phyloP scores from a whole-genome alignment of 805 yeast genomes.

The Ogataea angusta region DNA sequence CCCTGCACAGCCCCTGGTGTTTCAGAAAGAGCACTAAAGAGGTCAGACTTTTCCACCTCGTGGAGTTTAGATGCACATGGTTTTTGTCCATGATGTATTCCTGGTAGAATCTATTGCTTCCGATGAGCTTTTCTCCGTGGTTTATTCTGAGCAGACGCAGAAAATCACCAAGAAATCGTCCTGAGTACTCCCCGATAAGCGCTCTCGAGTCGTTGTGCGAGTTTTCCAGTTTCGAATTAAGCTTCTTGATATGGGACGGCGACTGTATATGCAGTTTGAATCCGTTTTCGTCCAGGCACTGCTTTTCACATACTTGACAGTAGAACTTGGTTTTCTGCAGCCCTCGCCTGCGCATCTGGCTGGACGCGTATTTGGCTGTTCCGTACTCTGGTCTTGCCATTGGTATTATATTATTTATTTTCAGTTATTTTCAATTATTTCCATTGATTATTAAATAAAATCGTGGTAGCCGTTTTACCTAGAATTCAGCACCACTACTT shows the following conservation, averaged over 20 bases:
- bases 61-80: constrained; percentile 89
- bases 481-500: too few species aligned
- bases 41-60: constrained; percentile 71
- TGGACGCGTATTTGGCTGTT: constrained; percentile 67
- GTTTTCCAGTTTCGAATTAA: constrained; percentile 41
- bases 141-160: constrained; percentile 54
- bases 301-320: constrained; percentile 90
- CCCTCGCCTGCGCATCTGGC: constrained; percentile 77
- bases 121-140: constrained; percentile 79
- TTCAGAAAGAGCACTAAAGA: constrained; percentile 64
- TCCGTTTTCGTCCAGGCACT: constrained; percentile 95
- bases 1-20: constrained; percentile 51
- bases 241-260: constrained; percentile 67
- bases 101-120: constrained; percentile 84
- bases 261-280: constrained; percentile 84
- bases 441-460: too few species aligned
- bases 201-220: constrained; percentile 35
- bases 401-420: neutral
- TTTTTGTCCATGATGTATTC: constrained; percentile 79
- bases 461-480: too few species aligned
- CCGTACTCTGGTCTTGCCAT: constrained; percentile 63
- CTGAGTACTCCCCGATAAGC: constrained; percentile 54
- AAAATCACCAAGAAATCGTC: constrained; percentile 61
- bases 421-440: too few species aligned
- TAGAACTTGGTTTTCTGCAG: constrained; percentile 82